Base-by-base conservation (phyloP, 2,329 filamentous ascomycete species). In the Pseudocercospora fijiensis region DNA sequence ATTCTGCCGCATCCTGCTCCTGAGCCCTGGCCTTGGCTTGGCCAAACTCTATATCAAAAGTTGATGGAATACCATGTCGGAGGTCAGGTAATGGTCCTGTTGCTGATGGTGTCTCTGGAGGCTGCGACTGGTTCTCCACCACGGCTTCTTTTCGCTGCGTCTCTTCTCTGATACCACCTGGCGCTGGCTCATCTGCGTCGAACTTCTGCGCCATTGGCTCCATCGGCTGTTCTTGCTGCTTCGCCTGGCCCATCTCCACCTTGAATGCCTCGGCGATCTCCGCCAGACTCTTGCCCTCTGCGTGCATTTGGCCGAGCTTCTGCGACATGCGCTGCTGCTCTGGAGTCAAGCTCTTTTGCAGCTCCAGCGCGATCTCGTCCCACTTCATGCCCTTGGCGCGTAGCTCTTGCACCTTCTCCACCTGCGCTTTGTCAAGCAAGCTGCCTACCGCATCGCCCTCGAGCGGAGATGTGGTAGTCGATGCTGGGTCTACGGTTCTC, bases 51-150 rank as follows among this genome's bases (percentile, higher is more conserved):
- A 88, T 88, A 62, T 89, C 90, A 61, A 97, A 84, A 0, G 93
- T 96, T 1, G 93, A 96, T 0, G 94, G 94, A 67, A 98, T 96
- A 68, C 94, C 94, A 74, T 94, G 89, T n/a, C 92, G 95, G 51
- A 98, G 83, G 75, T 98, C 93, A 59, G 94, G 94, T 11, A 97
- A 85, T 59, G 91, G 88, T 72, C 88, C 84, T 16, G 74, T 75
- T 20, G 70, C 68, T 47, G 68, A 57, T 52, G 62, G 47, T 58
- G 57, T 53, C 16, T 59, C 61, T 41, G 60, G 63, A n/a, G 65
- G 63, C 24, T 67, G 58, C 30, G 64, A 55, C 24, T 67, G 68
- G 58, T 62, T 66, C 58, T 75, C 74, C 27, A 71, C 67, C 41
- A 58, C 63, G 1, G 73, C 71, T 45, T 73, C 70, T 52, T 67